Evolutionary conservation across 352 stramenopile species (phyloP).

Genomic region (Nothophytophthora sp.): DNA sequence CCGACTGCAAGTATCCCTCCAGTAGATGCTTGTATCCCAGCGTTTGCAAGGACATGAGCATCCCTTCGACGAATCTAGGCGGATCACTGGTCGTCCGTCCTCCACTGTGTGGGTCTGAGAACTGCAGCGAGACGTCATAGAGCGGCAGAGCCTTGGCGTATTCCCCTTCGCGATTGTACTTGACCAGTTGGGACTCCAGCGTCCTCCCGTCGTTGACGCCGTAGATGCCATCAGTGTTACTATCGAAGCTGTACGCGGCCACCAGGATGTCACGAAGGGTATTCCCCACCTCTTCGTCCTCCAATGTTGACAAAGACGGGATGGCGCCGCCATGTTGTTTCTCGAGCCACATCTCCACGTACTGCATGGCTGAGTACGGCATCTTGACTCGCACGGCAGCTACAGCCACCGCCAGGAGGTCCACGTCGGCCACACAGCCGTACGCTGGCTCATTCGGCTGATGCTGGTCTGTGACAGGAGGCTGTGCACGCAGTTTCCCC

Average conservation of each 20-base stretch:
- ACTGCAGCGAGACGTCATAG: constrained; percentile 75
- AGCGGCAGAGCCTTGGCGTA: constrained; percentile 66
- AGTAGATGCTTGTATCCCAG: constrained; percentile 81
- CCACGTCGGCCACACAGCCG: constrained; percentile 56
- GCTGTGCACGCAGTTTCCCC: constrained; percentile 4
- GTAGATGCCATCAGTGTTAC: constrained; percentile 74
- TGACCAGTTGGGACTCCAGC: constrained; percentile 67
- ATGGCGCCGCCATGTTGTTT: constrained; percentile 48
- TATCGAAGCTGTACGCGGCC: constrained; percentile 61
- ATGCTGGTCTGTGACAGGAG: background rate
- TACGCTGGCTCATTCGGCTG: constrained; percentile 42
- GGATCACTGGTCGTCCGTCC: constrained; percentile 2
- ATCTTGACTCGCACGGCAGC: constrained; percentile 77
- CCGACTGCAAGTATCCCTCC: constrained; percentile 49
- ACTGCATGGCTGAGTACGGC: constrained; percentile 90
- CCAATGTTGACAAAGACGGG: constrained; percentile 31
- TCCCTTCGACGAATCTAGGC: constrained; percentile 39
- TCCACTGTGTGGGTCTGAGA: constrained; percentile 18
- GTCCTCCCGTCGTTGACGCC: constrained; percentile 78
- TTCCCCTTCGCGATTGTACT: constrained; percentile 68
- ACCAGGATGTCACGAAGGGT: constrained; percentile 58
- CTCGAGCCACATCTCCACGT: constrained; percentile 89
- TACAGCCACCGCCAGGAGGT: constrained; percentile 64
- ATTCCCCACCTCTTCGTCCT: constrained; percentile 31
- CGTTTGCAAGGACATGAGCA: constrained; percentile 58